phyloP scores from a whole-genome alignment of 2,329 filamentous ascomycete genomes.

The Penicillium corylophilum region DNA sequence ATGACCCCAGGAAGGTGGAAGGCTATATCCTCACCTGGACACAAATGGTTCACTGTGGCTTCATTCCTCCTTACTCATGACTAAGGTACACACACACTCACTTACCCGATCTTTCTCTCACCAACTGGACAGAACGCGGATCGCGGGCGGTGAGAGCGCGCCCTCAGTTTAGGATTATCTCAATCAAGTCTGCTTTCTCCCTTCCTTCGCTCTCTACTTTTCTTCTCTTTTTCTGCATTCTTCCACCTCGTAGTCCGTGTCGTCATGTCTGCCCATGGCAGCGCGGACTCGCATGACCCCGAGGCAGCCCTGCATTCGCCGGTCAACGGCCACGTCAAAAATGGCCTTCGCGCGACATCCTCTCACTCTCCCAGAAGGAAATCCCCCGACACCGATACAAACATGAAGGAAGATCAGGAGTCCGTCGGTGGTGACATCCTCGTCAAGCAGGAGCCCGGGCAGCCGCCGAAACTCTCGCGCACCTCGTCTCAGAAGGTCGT shows the following conservation, averaged over 20 bases:
- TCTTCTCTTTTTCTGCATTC: slow-evolving; percentile 1
- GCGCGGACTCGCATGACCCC: slow-evolving; percentile 41
- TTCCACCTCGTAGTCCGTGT: slow-evolving; percentile 29
- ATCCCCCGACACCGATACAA: slow-evolving; percentile 20
- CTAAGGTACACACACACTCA: neutral
- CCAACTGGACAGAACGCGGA: neutral
- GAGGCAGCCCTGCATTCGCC: slow-evolving; percentile 34
- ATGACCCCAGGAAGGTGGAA: too few species aligned
- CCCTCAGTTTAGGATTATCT: slow-evolving; percentile 9
- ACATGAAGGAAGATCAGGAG: slow-evolving; percentile 39
- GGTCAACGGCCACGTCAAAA: slow-evolving; percentile 26
- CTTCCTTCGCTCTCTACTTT: slow-evolving; percentile 4
- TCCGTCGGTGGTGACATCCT: slow-evolving; percentile 61
- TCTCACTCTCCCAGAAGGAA: slow-evolving; percentile 20
- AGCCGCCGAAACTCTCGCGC: slow-evolving; percentile 70
- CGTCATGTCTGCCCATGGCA: slow-evolving; percentile 45
- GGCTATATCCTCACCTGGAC: too few species aligned
- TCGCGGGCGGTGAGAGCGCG: slow-evolving; percentile 20
- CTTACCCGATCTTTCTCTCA: neutral
- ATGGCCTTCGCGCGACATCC: slow-evolving; percentile 19
- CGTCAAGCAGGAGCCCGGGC: slow-evolving; percentile 63
- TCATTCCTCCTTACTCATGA: too few species aligned
- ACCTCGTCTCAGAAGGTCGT: slow-evolving; percentile 70
- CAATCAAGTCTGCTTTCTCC: slow-evolving; percentile 4
- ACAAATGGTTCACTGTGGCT: neutral